These are phyloP conservation scores for Strobilomyces echinocephalus DNA, from an alignment of 768 basidiomycete genomes.

Conservation along the genomic window DNA sequence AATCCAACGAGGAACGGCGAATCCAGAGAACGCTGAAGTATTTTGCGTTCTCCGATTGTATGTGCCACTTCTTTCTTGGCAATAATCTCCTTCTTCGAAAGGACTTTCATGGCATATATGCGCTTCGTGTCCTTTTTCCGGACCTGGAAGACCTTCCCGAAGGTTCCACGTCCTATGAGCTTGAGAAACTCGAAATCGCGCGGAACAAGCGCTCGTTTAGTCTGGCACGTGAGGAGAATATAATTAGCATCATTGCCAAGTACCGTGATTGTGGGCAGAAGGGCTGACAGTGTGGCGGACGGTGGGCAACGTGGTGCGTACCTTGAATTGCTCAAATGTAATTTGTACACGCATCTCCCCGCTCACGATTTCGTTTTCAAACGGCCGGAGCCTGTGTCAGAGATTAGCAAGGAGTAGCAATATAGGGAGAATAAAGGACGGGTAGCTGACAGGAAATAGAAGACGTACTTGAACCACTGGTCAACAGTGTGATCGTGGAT, in stretches of 20 bases:
- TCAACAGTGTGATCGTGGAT: slow-evolving; percentile 94
- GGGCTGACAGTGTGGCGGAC: slow-evolving; percentile 20
- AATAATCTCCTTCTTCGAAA: slow-evolving; percentile 98
- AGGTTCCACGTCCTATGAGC: slow-evolving; percentile 96
- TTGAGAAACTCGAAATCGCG: slow-evolving; percentile 98
- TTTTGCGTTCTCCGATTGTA: slow-evolving; percentile 99
- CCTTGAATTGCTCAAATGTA: slow-evolving; percentile 88
- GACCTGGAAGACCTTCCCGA: slow-evolving; percentile 98
- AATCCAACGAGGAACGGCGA: slow-evolving; percentile 97
- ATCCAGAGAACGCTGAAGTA: slow-evolving; percentile 87
- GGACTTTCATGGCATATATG: slow-evolving; percentile 99
- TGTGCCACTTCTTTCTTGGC: slow-evolving; percentile 99
- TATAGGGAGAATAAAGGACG: slow-evolving; percentile 7
- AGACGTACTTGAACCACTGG: slow-evolving; percentile 91
- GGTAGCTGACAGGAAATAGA: slow-evolving; percentile 13
- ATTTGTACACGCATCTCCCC: slow-evolving; percentile 95
- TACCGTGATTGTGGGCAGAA: slow-evolving; percentile 21
- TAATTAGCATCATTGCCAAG: slow-evolving; percentile 18
- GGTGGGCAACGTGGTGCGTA: slow-evolving; percentile 34
- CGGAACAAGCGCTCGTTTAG: slow-evolving; percentile 82
- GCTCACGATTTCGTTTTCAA: slow-evolving; percentile 76
- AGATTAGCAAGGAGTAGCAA: slow-evolving; percentile 12
- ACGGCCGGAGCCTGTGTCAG: slow-evolving; percentile 57
- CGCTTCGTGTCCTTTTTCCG: slow-evolving; percentile 97
- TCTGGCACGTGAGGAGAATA: slow-evolving; percentile 41